Evolutionary conservation across 148 eudicot genomes (phyloP), one percentile per base, ranked within the genome.

Genomic region (Simmondsia chinensis): DNA sequence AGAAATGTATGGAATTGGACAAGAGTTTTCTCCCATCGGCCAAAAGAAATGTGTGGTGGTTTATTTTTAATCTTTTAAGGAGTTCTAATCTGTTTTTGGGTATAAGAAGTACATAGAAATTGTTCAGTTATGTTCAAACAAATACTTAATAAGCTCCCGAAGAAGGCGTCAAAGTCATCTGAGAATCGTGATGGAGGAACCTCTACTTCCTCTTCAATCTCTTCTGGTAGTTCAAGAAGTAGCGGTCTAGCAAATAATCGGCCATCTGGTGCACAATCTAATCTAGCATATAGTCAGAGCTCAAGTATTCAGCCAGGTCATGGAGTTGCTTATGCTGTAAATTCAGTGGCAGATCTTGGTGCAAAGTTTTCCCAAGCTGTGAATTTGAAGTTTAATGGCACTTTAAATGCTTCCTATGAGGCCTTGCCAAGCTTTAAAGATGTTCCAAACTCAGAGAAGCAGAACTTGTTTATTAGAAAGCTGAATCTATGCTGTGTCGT

Each of bases 101-200:
- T n/a, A 20, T 41, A 26, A 4, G 17, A 23, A 41, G n/a, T 23
- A 41, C 12, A 41, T 41, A 14, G 23, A 41, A 21, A 41, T 4
- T 12, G 9, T 41, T 31, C 7, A 41, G 46, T 41, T 20, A 41
- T 41, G 46, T 41, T 41, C 6, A 41, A 41, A 12, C 46, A 41
- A 23, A 41, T 41, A 6, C 28, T 41, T 21, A 41, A 9, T 2
- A 20, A 29, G 46, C 46, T 41, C 4, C 46, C 46, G 2, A 41
- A 41, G 46, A 41, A 41, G 15, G 14, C 46, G 3, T 20, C 46
- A 21, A 41, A 41, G 46, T 41, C 46, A 23, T n/a, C 46, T 41
- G 46, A 41, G 11, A 41, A 41, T 23, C 46, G 46, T 20, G 46
- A 41, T 41, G 46, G 46, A 4, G 14, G 29, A 41, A 23, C 28